Conservation (phyloP, 1,139 yeast species). For the Saccharomyces pastorianus region DNA sequence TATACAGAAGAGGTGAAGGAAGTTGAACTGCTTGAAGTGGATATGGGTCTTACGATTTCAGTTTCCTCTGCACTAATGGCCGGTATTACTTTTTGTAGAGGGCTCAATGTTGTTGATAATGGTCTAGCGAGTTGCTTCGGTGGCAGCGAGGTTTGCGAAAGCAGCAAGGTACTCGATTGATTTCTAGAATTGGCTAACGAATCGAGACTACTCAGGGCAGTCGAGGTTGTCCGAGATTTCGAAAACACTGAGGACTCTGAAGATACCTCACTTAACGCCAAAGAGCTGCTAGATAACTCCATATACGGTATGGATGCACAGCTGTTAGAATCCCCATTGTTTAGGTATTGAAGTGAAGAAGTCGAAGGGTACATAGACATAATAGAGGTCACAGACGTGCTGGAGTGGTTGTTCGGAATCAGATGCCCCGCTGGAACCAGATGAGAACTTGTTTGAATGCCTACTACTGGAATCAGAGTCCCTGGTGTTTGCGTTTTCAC, state of each 20-base stretch:
- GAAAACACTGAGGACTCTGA: not conserved
- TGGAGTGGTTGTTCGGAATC: not conserved
- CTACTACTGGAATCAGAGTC: not conserved
- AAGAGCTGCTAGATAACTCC: not conserved
- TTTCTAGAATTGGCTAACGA: not conserved
- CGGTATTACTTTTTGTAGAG: constrained; percentile 12
- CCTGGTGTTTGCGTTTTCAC: not conserved
- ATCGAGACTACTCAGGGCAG: not conserved
- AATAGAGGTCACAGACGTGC: not conserved
- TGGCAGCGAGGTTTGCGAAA: constrained; percentile 1
- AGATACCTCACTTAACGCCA: not conserved
- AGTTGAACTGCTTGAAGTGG: constrained; percentile 14
- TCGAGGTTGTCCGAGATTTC: not conserved
- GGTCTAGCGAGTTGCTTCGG: constrained; percentile 9
- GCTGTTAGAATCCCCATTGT: not conserved
- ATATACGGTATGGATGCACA: not conserved
- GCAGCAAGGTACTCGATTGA: not conserved
- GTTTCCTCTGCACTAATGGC: constrained; percentile 1
- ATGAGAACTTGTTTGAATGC: not conserved
- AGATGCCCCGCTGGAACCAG: not conserved
- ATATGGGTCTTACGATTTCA: constrained; percentile 9
- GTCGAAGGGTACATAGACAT: not conserved
- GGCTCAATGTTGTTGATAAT: constrained; percentile 6
- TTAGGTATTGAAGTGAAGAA: not conserved
- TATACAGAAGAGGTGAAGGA: constrained; percentile 13